Evolutionary conservation across 129 eudicot species (phyloP), one percentile per base, ranked within the genome.

Genomic region (Flaveria trinervia): DNA sequence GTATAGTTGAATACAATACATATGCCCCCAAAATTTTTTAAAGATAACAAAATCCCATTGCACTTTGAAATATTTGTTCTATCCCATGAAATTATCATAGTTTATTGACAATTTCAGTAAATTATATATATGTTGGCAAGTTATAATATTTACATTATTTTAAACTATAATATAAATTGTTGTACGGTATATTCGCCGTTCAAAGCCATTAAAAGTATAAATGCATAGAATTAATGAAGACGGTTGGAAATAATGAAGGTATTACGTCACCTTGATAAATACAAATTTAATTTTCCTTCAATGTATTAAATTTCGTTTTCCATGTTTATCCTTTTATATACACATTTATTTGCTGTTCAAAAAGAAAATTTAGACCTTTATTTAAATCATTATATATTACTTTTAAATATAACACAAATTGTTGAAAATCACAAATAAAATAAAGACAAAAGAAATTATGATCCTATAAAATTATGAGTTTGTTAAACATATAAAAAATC

Each of bases 231-330:
- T 77, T 77, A 56, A 69, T 56, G 76, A 33, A 69, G 62, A 13
- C 81, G 49, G 81, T 69, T 77, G 81, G 70, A 77, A 69, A 56
- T 77, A 57, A 69, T 56, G 81, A 77, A 48, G 67, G 66, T 67
- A 44, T 77, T 56, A 30, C 81, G 75, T 68, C 76, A 77, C 81
- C 20, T 77, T 77, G 81, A 77, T 77, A 69, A 68, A 69, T 71
- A 77, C 75, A 56, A 41, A 44, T 65, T 77, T 10, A 77, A 77
- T 70, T 68, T 67, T 16, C 12, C 51, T 69, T 77, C 75, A 69
- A 15, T 69, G 81, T 17, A 57, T 57, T 55, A 43, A 77, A 51
- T 15, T 65, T 68, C 44, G 16, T 75, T 66, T 77, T 77, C 67
- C n/a, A 70, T 78, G 70, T 45, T 78, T 70, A 69, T 78, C 82